These are phyloP conservation scores for Beauveria bassiana DNA, from an alignment of 2,329 filamentous ascomycete species.

Conservation along the genomic window DNA sequence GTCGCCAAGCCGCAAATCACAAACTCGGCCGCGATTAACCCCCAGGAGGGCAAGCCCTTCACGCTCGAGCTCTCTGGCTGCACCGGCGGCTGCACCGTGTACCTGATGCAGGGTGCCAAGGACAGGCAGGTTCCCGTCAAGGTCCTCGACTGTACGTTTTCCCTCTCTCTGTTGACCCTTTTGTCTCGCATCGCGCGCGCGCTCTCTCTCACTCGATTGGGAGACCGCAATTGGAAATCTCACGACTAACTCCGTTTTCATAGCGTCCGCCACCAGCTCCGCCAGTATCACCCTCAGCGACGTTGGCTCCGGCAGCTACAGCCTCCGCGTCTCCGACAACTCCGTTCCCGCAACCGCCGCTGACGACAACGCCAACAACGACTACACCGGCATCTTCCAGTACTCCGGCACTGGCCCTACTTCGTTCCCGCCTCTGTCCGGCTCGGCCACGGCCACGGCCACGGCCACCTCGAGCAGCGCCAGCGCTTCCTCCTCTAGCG, in stretches of 20 bases:
- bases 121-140: background rate
- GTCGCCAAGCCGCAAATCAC: conserved; percentile 6
- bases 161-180: too few relatives aligned
- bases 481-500: background rate
- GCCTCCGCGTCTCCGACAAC: conserved; percentile 8
- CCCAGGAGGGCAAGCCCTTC: conserved; percentile 4
- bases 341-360: background rate
- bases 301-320: conserved; percentile 6
- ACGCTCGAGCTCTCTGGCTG: conserved; percentile 6
- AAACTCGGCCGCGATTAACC: background rate
- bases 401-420: conserved; percentile 10
- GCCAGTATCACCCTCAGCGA: background rate
- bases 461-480: background rate
- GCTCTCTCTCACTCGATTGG: too few relatives aligned
- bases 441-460: background rate
- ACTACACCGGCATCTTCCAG: conserved; percentile 1
- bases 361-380: background rate
- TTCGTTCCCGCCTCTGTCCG: conserved; percentile 9
- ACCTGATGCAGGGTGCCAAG: conserved; percentile 8
- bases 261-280: background rate
- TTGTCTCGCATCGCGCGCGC: too few relatives aligned
- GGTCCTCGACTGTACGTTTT: background rate
- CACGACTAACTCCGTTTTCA: background rate
- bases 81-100: background rate
- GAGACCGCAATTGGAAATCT: too few relatives aligned